Evolutionary conservation across 2,329 filamentous ascomycete genomes (phyloP).

Genomic region (Colletotrichum orbiculare): DNA sequence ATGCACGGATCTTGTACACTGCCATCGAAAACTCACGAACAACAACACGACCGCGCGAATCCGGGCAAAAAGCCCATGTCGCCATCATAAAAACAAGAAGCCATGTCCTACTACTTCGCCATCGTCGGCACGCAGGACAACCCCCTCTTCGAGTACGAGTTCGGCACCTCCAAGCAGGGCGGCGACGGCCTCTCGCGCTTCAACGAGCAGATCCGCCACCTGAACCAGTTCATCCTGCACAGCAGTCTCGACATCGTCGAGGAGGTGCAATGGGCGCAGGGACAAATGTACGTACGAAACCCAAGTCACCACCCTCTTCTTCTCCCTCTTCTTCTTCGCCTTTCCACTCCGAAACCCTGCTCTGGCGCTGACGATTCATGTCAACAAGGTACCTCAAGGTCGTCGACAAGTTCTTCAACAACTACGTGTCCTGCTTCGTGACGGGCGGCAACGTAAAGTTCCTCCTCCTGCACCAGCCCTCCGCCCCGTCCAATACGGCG

Average conservation of each 20-base stretch:
- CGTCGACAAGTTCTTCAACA: slow-evolving; percentile 96
- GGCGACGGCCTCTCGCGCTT: slow-evolving; percentile 93
- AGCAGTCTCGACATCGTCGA: slow-evolving; percentile 94
- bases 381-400: slow-evolving; percentile 87
- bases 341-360: neutral
- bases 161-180: slow-evolving; percentile 95
- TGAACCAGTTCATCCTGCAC: slow-evolving; percentile 98
- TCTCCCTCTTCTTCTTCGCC: neutral
- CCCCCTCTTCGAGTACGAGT: slow-evolving; percentile 95
- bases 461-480: slow-evolving; percentile 89
- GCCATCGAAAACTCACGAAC: no score
- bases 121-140: slow-evolving; percentile 97
- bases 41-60: neutral
- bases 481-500: slow-evolving; percentile 49
- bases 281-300: slow-evolving; percentile 73
- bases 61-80: no score
- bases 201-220: slow-evolving; percentile 85
- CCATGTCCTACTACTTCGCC: slow-evolving; percentile 98
- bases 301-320: no score
- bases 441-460: slow-evolving; percentile 94
- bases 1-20: no score
- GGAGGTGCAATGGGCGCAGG: slow-evolving; percentile 92
- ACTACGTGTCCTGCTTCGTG: slow-evolving; percentile 94
- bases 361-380: slow-evolving; percentile 3
- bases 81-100: slow-evolving; percentile 37